Conservation (phyloP, 176 grass and related monocot species). For the Triticum aestivum region IWGSC_CS_RefSeq_v2.1 NC_057813.1:146042229-146042728, state of each 20-base stretch:
- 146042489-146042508: not conserved
- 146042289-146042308: slow-evolving; percentile 74
- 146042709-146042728: not conserved
- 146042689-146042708: not conserved
- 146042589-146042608: not conserved
- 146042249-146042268: slow-evolving; percentile 60
- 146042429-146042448: slow-evolving; percentile 64
- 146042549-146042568: not conserved
- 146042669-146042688: slow-evolving; percentile 8
- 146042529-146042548: not conserved
- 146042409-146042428: slow-evolving; percentile 69
- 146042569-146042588: not conserved
- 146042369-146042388: slow-evolving; percentile 84
- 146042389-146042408: slow-evolving; percentile 69
- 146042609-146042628: not conserved
- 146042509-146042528: not conserved
- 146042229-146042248: slow-evolving; percentile 34
- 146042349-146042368: slow-evolving; percentile 81
- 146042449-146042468: slow-evolving; percentile 65
- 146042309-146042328: slow-evolving; percentile 78
- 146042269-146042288: slow-evolving; percentile 68
- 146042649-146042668: not conserved
- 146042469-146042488: slow-evolving; percentile 78
- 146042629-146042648: not conserved
- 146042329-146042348: slow-evolving; percentile 67